Conservation (phyloP, 106 monocot genomes). For the Agapanthus africanus region DNA sequence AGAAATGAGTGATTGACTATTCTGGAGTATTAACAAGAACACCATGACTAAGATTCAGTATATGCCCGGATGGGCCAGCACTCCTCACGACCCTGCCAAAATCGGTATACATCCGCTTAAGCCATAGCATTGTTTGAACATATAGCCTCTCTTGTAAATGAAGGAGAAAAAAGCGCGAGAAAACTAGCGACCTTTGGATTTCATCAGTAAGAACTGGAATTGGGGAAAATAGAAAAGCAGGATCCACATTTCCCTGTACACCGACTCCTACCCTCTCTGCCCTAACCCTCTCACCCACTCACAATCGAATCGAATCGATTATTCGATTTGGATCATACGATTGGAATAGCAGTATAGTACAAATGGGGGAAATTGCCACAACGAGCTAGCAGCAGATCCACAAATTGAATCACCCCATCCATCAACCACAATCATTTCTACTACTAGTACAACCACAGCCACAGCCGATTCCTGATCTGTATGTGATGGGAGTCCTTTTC, state of each 20-base stretch:
- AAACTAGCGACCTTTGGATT: constrained; percentile 63
- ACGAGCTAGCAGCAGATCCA: too few species aligned
- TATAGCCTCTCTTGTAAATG: background rate
- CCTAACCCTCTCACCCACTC: too few species aligned
- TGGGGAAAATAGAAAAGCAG: constrained; percentile 80
- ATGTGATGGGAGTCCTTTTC: too few species aligned
- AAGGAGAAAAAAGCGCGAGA: background rate
- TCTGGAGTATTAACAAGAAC: constrained; percentile 88
- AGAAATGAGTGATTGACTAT: constrained; percentile 94
- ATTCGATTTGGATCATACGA: too few species aligned
- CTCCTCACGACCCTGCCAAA: constrained; percentile 65
- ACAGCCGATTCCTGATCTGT: too few species aligned
- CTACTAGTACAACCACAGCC: too few species aligned
- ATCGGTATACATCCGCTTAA: background rate
- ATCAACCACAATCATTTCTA: too few species aligned
- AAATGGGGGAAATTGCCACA: too few species aligned
- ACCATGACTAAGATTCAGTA: constrained; percentile 91
- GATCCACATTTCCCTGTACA: constrained; percentile 93
- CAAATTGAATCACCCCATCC: too few species aligned
- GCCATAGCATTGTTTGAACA: background rate
- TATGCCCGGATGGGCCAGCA: constrained; percentile 78
- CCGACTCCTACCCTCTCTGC: constrained; percentile 70
- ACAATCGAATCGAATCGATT: constrained; percentile 98
- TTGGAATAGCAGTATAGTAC: too few species aligned
- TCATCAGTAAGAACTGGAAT: constrained; percentile 74